Conservation (phyloP, 2,329 filamentous ascomycete genomes). For the Aspergillus ibericus region DNA sequence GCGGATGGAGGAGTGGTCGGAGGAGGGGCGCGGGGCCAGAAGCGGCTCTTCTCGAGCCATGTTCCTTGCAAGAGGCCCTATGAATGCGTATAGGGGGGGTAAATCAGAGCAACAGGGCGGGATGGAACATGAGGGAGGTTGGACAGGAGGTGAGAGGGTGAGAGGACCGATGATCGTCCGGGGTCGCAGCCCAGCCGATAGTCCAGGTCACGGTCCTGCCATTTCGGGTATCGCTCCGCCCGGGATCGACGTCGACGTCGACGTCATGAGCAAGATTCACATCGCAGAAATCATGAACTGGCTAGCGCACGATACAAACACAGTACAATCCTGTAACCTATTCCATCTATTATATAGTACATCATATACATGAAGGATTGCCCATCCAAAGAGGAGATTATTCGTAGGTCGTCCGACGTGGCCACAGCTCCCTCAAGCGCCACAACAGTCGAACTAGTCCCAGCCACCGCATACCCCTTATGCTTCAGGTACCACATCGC, state of each 20-base stretch:
- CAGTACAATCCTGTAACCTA: not conserved
- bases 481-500: not conserved
- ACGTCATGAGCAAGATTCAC: not conserved
- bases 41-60: constrained; percentile 53
- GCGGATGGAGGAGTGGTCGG: constrained; percentile 56
- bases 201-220: not conserved
- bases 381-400: not conserved
- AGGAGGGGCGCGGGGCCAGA: constrained; percentile 55
- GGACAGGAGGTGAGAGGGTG: not conserved
- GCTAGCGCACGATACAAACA: not conserved
- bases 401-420: not conserved
- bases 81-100: not conserved
- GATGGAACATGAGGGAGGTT: not conserved
- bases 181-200: not conserved
- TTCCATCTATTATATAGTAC: not conserved
- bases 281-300: no score
- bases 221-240: constrained; percentile 11
- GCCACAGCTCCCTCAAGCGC: not conserved
- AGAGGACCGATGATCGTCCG: not conserved
- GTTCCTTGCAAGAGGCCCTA: not conserved
- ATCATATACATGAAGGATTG: not conserved
- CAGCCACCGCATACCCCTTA: not conserved
- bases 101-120: not conserved
- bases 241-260: constrained; percentile 9
- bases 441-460: not conserved